Evolutionary conservation across 148 eudicot species (phyloP), one percentile per base, ranked within the genome.

Genomic region (Polygonum aviculare): DNA sequence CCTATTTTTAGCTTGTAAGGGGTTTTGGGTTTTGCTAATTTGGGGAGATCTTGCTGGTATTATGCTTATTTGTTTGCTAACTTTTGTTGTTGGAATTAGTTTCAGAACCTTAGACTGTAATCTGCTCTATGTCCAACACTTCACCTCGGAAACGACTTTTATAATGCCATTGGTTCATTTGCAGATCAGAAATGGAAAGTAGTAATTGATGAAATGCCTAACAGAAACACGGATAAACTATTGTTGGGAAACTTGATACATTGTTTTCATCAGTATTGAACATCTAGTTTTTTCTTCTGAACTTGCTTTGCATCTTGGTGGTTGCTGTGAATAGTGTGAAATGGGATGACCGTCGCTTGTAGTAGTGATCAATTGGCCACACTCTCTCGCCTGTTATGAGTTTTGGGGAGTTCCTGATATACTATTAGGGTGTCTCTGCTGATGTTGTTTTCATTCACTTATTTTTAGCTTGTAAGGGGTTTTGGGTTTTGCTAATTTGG

Each of bases 181-280:
- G 69, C 69, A 62, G 69, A 70, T 70, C 35, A 51, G 21, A 18
- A 9, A 86, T 90, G 91, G 88, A 78, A 41, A 72, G 5, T 7
- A 75, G 73, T 21, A 80, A 81, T 60, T 77, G 70, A 55, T 82
- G 73, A n/a, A n/a, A n/a, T n/a, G n/a, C n/a, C n/a, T n/a, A n/a
- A n/a, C n/a, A n/a, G n/a, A n/a, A n/a, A n/a, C n/a, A n/a, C n/a
- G n/a, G n/a, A n/a, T n/a, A n/a, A n/a, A n/a, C n/a, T n/a, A n/a
- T n/a, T n/a, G n/a, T n/a, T n/a, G n/a, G n/a, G n/a, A n/a, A n/a
- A n/a, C n/a, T n/a, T n/a, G n/a, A n/a, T n/a, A n/a, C n/a, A n/a
- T n/a, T n/a, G n/a, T n/a, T n/a, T n/a, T n/a, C n/a, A n/a, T n/a
- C n/a, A n/a, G n/a, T n/a, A n/a, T n/a, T n/a, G n/a, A n/a, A n/a